These are phyloP conservation scores for Acaromyces ingoldii DNA, from an alignment of 1,284 basidiomycete species.

Conservation along the genomic window DNA sequence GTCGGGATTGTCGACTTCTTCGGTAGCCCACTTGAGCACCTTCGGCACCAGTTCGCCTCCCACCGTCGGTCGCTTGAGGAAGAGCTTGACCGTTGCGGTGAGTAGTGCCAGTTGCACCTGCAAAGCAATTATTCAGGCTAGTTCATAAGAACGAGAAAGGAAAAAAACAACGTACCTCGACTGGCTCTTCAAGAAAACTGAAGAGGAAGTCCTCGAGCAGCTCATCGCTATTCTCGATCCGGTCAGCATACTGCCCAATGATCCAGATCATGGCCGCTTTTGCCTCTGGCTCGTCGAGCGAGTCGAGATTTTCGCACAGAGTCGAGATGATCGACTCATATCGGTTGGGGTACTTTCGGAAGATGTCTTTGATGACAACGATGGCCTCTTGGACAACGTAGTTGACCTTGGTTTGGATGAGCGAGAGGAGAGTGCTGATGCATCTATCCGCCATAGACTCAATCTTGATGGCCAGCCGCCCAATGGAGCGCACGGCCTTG, in stretches of 20 bases:
- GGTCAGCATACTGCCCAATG: constrained; percentile 90
- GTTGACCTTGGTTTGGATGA: constrained; percentile 88
- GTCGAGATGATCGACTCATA: constrained; percentile 93
- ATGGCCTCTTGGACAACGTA: constrained; percentile 98
- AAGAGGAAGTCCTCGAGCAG: constrained; percentile 86
- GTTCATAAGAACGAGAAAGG: background rate
- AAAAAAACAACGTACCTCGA: constrained; percentile 62
- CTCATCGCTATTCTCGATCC: constrained; percentile 93
- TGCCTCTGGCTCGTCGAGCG: constrained; percentile 88
- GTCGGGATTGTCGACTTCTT: constrained; percentile 95
- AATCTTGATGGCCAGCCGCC: constrained; percentile 94
- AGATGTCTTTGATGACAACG: constrained; percentile 97
- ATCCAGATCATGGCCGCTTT: constrained; percentile 99
- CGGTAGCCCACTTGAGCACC: constrained; percentile 93
- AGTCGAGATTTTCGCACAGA: constrained; percentile 85
- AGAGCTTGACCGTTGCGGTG: constrained; percentile 92
- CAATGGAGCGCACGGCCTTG: constrained; percentile 93
- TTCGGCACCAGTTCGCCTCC: constrained; percentile 88
- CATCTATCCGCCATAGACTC: constrained; percentile 81
- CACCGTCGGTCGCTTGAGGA: constrained; percentile 86
- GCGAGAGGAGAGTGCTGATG: constrained; percentile 75
- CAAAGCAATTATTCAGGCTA: background rate
- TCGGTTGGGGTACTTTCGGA: constrained; percentile 90
- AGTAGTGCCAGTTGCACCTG: constrained; percentile 92
- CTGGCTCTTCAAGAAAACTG: constrained; percentile 87